A percentile compares a stretch with the other conserved stretches of the same genome.
Evolutionary conservation across 129 eudicot species (phyloP).

Genomic region (Helianthus tuberosus): DNA sequence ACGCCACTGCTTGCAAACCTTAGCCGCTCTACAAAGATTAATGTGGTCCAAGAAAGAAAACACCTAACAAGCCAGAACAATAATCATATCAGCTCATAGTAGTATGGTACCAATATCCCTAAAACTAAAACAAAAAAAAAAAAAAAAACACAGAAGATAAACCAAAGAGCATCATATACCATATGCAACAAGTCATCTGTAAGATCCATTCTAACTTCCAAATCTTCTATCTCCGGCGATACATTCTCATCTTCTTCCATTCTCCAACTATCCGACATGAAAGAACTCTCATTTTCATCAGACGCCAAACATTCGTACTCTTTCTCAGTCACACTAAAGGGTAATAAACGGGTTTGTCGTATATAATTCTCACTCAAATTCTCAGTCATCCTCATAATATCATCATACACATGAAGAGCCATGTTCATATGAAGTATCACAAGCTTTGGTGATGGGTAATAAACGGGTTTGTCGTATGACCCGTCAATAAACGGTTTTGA

Average conservation of each 20-base stretch:
- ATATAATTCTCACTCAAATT: constrained; percentile 85
- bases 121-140: background rate
- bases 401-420: constrained; percentile 98
- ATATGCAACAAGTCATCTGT: constrained; percentile 93
- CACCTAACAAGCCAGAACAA: constrained; percentile 47
- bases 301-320: constrained; percentile 26
- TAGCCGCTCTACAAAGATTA: constrained; percentile 86
- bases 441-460: constrained; percentile 85
- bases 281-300: constrained; percentile 26
- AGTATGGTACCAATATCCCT: background rate
- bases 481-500: constrained; percentile 59
- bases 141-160: constrained; percentile 7
- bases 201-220: constrained; percentile 85
- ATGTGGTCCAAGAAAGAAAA: constrained; percentile 80
- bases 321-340: constrained; percentile 19
- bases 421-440: constrained; percentile 97
- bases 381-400: constrained; percentile 98
- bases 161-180: constrained; percentile 41
- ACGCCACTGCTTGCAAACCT: constrained; percentile 97
- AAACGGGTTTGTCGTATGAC: constrained; percentile 77
- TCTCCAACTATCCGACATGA: background rate
- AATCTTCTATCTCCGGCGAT: constrained; percentile 39
- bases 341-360: too few relatives aligned
- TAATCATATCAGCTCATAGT: constrained; percentile 3
- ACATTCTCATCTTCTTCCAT: constrained; percentile 31